Evolutionary conservation across 192 early-diverging fungal species (phyloP).

Genomic region (Piromyces sp.): DNA sequence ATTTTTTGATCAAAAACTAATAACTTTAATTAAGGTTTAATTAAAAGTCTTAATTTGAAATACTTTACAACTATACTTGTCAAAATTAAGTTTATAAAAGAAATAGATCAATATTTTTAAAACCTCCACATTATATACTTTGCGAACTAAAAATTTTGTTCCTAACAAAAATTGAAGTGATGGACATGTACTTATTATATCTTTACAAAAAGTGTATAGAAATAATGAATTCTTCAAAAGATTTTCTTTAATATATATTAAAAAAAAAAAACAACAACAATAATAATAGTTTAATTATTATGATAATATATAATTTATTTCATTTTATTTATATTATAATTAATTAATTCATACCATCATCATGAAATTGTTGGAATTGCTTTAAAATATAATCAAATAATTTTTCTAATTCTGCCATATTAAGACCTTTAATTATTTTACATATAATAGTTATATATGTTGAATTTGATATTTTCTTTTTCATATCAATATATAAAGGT

Average conservation of each 20-base stretch:
- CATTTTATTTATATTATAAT: no score
- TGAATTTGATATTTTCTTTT: not conserved
- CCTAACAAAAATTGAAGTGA: not conserved
- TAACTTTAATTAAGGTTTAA: no score
- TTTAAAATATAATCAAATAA: not conserved
- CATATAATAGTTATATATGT: not conserved
- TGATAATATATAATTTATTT: no score
- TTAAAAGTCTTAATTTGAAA: no score
- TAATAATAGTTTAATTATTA: no score
- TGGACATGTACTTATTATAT: not conserved
- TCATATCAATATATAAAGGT: not conserved
- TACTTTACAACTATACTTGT: not conserved
- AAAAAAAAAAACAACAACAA: not conserved
- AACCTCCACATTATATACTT: not conserved
- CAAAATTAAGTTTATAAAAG: not conserved
- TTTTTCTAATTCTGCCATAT: not conserved
- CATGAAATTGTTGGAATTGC: not conserved
- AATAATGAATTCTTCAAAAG: not conserved
- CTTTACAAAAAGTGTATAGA: not conserved
- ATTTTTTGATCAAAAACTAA: no score
- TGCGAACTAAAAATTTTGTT: not conserved
- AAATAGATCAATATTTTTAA: not conserved
- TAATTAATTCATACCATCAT: not conserved
- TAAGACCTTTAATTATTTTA: not conserved
- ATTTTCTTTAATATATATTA: not conserved